Evolutionary conservation across 2,329 filamentous ascomycete genomes (phyloP), one percentile per base, ranked within the genome.

Genomic region (Nothophaeocryptopus gaeumannii): DNA sequence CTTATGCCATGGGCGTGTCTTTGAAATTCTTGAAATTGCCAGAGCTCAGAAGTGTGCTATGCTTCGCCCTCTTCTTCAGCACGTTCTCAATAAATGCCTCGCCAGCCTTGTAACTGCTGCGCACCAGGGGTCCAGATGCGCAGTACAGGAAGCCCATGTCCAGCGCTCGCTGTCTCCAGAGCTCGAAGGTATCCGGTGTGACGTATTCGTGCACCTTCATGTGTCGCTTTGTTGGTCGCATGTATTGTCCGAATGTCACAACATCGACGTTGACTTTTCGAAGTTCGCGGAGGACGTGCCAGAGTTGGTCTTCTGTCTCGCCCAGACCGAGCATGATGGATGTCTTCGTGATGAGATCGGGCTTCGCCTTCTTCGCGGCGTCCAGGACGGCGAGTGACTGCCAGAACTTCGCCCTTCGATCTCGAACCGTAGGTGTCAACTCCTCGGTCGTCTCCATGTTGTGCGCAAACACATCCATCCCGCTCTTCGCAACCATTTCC

Each of bases 51-150:
- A 68, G 45, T 13, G 54, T 55, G 47, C 58, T 67, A 45, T 68
- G 66, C 53, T 65, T 70, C 32, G 69, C 79, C 43, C 89, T 78
- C 81, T 95, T 95, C 72, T 89, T 88, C 53, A 99, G 74, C 14
- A 99, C 92, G 63, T 99, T 99, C 78, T 99, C 93, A 61, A 99
- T 99, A 68, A 99, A 99, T 1, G 90, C 89, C 75, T 99, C 93
- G 33, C 93, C 93, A 2, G 93, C 93, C 77, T 99, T 99, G 76
- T 99, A 99, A 39, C 88, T 95, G 60, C 90, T 96, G 53, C 93
- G 82, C 16, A 99, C 92, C 40, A 99, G 76, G 1, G 93, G 93
- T 0, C 93, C 93, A 50, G 88, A 93, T 11, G 93, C 93, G 68
- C 90, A 95, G 75, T 97, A 99, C 60, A 99, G 72, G 78, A 99